A percentile compares a stretch with the other conserved stretches of the same genome.
These are phyloP conservation scores for Vigna unguiculata DNA, from an alignment of 306 rosid genomes.

Conservation along the genomic window DNA sequence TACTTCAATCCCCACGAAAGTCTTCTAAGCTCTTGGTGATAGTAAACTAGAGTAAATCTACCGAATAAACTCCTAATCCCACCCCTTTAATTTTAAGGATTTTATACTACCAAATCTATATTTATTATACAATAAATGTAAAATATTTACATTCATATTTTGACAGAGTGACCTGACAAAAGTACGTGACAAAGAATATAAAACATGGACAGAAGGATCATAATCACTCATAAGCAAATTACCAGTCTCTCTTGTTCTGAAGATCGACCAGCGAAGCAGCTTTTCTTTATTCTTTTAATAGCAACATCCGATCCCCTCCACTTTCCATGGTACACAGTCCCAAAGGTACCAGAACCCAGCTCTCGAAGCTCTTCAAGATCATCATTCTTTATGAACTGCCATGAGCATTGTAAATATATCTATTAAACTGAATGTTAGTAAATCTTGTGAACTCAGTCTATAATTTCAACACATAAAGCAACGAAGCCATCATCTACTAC, in stretches of 20 bases:
- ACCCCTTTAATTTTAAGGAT: no score
- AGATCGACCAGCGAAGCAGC: constrained; percentile 82
- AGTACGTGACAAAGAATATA: neutral
- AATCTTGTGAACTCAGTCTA: constrained; percentile 9
- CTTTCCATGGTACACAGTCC: constrained; percentile 91
- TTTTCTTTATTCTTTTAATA: constrained; percentile 89
- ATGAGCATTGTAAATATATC: constrained; percentile 50
- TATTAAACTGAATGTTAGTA: constrained; percentile 35
- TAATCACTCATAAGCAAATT: constrained; percentile 31
- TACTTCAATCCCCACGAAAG: no score
- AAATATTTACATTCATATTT: no score
- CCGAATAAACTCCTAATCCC: no score
- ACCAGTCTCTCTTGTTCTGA: constrained; percentile 96
- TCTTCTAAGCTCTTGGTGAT: no score
- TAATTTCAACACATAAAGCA: neutral
- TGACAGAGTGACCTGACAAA: constrained; percentile 2
- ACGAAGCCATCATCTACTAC: constrained; percentile 25
- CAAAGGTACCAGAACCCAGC: constrained; percentile 91
- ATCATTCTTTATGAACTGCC: constrained; percentile 75
- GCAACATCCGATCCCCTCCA: constrained; percentile 96
- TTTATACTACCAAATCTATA: no score
- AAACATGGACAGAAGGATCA: constrained; percentile 23
- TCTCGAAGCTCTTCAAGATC: constrained; percentile 89
- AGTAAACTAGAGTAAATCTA: no score
- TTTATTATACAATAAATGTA: no score